Evolutionary conservation across 1,139 yeast species (phyloP).

Genomic region (Zygoascus meyerae): DNA sequence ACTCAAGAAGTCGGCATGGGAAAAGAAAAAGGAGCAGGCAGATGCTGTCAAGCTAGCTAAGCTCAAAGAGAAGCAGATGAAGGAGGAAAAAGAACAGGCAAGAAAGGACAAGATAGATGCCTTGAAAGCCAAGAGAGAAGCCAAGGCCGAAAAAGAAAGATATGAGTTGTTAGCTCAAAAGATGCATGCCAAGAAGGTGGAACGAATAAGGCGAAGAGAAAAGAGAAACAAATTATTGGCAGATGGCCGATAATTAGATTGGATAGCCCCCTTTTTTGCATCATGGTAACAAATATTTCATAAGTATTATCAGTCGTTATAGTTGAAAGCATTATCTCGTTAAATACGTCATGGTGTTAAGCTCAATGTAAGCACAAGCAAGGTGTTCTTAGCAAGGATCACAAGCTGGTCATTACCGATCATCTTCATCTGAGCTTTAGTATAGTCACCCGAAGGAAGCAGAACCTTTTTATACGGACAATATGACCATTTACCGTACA

Average conservation of each 20-base stretch:
- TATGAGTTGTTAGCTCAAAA: constrained; percentile 36
- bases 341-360: not conserved
- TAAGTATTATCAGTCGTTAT: not conserved
- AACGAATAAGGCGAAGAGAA: constrained; percentile 36
- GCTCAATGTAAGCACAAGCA: constrained; percentile 2
- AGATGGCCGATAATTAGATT: constrained; percentile 31
- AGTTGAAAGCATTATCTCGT: not conserved
- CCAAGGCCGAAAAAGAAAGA: constrained; percentile 40
- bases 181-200: constrained; percentile 40
- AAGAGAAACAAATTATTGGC: constrained; percentile 41
- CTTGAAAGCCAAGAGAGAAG: constrained; percentile 34
- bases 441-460: not conserved
- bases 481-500: constrained; percentile 9
- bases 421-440: constrained; percentile 2
- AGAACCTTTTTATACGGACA: constrained; percentile 2
- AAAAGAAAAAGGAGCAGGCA: constrained; percentile 28
- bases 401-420: constrained; percentile 5
- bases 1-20: constrained; percentile 32
- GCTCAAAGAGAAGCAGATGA: constrained; percentile 34
- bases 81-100: constrained; percentile 34
- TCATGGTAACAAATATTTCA: not conserved
- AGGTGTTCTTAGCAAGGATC: not conserved
- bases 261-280: not conserved
- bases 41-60: constrained; percentile 28
- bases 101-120: constrained; percentile 28